A percentile compares a stretch with the other conserved stretches of the same genome.
Conservation (phyloP, 805 yeast species). For the Wickerhamiella azymoides region DNA sequence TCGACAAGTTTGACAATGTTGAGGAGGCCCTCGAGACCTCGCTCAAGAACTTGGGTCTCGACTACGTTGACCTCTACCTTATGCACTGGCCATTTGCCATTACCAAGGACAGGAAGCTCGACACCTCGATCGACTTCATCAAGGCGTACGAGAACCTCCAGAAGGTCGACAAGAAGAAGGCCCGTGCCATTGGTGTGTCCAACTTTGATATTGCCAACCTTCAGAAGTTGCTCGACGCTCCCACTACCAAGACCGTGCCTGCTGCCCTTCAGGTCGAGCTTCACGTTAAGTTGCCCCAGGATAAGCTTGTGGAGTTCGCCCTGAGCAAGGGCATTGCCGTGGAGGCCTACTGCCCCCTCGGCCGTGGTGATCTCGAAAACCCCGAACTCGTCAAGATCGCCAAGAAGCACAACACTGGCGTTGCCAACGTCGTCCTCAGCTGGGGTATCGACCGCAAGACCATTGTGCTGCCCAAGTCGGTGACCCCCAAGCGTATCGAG, state of each 20-base stretch:
- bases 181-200: constrained; percentile 63
- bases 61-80: constrained; percentile 51
- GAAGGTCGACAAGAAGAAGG: constrained; percentile 36
- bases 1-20: constrained; percentile 27
- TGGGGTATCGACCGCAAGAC: constrained; percentile 37
- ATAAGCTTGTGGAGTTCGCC: constrained; percentile 40
- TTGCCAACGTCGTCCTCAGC: constrained; percentile 23
- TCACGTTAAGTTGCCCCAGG: constrained; percentile 61
- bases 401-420: constrained; percentile 33
- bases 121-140: constrained; percentile 24
- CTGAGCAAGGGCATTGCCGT: constrained; percentile 38
- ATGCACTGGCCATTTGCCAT: constrained; percentile 51
- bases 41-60: constrained; percentile 37
- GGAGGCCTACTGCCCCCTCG: constrained; percentile 72
- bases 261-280: constrained; percentile 64
- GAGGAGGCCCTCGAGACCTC: constrained; percentile 37
- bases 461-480: constrained; percentile 53
- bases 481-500: constrained; percentile 46
- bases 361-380: constrained; percentile 47
- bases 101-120: constrained; percentile 14
- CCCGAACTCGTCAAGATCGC: constrained; percentile 45
- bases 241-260: constrained; percentile 35
- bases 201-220: constrained; percentile 48
- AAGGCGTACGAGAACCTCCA: constrained; percentile 56
- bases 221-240: constrained; percentile 32